phyloP scores from a whole-genome alignment of 2,329 filamentous ascomycete species.

The Aspergillus sp. region DNA sequence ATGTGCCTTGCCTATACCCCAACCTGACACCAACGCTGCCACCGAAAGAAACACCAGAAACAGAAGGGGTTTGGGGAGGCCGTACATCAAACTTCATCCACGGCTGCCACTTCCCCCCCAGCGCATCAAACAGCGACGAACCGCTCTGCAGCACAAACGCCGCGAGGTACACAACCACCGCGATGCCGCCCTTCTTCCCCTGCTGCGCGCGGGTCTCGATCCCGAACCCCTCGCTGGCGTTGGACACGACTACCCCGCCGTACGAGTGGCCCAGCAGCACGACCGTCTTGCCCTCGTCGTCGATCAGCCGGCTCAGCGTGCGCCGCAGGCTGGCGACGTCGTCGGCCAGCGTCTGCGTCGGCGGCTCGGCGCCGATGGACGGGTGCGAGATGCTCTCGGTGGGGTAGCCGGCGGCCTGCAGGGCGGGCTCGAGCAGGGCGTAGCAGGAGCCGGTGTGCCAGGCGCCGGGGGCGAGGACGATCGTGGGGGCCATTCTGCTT shows the following conservation, averaged over 20 bases:
- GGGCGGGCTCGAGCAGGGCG: constrained; percentile 26
- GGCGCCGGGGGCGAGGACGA: constrained; percentile 43
- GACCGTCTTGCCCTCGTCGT: constrained; percentile 23
- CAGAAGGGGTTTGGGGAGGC: background rate
- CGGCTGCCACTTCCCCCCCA: constrained; percentile 19
- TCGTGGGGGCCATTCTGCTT: constrained; percentile 11
- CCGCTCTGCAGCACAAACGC: constrained; percentile 38
- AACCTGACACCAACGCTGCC: too few relatives aligned
- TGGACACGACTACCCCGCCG: constrained; percentile 30
- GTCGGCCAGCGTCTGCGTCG: constrained; percentile 33
- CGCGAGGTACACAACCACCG: constrained; percentile 31
- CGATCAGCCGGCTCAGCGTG: constrained; percentile 24
- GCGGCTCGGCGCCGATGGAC: constrained; percentile 27
- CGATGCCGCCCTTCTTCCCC: constrained; percentile 28
- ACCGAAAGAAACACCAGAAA: too few relatives aligned
- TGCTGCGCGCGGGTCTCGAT: constrained; percentile 19
- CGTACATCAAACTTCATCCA: constrained; percentile 24
- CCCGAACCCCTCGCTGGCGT: constrained; percentile 28
- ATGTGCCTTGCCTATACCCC: background rate
- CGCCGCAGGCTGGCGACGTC: constrained; percentile 31
- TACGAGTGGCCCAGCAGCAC: constrained; percentile 35
- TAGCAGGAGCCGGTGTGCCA: constrained; percentile 38
- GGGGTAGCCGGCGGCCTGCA: constrained; percentile 32
- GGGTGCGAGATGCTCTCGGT: constrained; percentile 30
- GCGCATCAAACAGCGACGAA: constrained; percentile 28